Evolutionary conservation across 805 yeast genomes (phyloP), one percentile per base, ranked within the genome.

Genomic region (Barnettozyma vustinii): DNA sequence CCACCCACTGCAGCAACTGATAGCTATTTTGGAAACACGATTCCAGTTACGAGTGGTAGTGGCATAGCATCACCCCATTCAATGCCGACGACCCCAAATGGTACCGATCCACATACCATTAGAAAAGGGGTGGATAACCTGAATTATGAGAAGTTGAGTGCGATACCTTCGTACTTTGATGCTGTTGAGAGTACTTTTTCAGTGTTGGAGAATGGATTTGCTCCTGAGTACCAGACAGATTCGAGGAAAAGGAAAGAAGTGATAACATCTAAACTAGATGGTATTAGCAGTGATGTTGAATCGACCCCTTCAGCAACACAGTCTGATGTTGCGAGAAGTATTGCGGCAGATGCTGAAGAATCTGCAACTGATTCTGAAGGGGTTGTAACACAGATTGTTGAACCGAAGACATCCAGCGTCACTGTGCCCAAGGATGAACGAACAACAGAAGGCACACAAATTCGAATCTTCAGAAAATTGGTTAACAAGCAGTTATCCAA

Each of bases 111-210:
- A 25, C 21, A 35, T 47, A 51, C 52, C 39, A 16, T 37, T 37
- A 20, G 50, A 44, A 36, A 49, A 44, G 33, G 46, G 41, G n/a
- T 42, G 15, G 53, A 50, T 12, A 57, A 51, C 9, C 54, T 66
- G 54, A 70, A 73, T 37, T 55, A 67, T 15, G 63, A 63, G 6
- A 59, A 70, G 2, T 56, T 85, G 46, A 79, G 84, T 7, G 69
- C 77, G 36, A 94, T 87, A 9, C 96, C 96, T 0, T 77, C 91
- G 0, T 89, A 89, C 64, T 73, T 71, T 5, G 82, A 87, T 37
- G 95, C 96, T 0, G 63, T 87, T 54, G 76, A 76, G 54, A 79
- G 71, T 40, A 67, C 63, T 6, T 68, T 71, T 33, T 73, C 69
- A 2, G 68, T 65, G 13, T 74, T 75, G 3, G 43, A 48, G 32